A percentile compares a stretch with the other conserved stretches of the same genome.
Evolutionary conservation across 305 asterid genomes (phyloP).

Genomic region (Solanum hybrid): DNA sequence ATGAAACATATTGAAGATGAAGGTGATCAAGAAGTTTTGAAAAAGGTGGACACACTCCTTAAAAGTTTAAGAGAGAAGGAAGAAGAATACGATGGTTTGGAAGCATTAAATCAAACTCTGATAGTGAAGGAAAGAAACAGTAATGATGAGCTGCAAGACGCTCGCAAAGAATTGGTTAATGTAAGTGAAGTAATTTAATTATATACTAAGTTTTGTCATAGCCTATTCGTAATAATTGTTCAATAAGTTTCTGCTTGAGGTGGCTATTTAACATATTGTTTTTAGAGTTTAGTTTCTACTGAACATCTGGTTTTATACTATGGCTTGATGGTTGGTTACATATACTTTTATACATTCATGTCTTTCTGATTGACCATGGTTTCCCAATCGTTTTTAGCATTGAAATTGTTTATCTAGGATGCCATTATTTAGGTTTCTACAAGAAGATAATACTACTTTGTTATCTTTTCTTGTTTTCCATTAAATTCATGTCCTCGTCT

Average conservation of each 20-base stretch:
- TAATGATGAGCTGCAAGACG: constrained; percentile 81
- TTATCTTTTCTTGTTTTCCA: background rate
- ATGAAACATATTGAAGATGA: constrained; percentile 72
- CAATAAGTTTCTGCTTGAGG: background rate
- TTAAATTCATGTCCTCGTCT: background rate
- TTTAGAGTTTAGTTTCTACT: background rate
- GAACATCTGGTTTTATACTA: background rate
- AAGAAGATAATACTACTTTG: background rate
- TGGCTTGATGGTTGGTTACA: background rate
- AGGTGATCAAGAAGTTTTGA: constrained; percentile 55
- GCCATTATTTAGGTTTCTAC: background rate
- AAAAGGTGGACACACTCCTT: constrained; percentile 45
- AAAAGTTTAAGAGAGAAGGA: constrained; percentile 64
- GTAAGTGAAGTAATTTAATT: constrained; percentile 30
- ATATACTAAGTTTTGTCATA: background rate
- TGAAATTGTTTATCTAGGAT: background rate
- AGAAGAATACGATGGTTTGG: constrained; percentile 52
- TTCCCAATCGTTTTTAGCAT: background rate
- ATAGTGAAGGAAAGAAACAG: constrained; percentile 63
- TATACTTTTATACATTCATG: background rate
- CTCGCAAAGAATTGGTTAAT: constrained; percentile 73
- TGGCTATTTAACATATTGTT: background rate
- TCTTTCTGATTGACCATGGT: constrained; percentile 1
- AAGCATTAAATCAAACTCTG: constrained; percentile 48
- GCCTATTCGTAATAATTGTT: background rate